A percentile compares a stretch with the other conserved stretches of the same genome.
phyloP scores from a whole-genome alignment of 768 basidiomycete species.

The Boletus tylopilopsis region DNA sequence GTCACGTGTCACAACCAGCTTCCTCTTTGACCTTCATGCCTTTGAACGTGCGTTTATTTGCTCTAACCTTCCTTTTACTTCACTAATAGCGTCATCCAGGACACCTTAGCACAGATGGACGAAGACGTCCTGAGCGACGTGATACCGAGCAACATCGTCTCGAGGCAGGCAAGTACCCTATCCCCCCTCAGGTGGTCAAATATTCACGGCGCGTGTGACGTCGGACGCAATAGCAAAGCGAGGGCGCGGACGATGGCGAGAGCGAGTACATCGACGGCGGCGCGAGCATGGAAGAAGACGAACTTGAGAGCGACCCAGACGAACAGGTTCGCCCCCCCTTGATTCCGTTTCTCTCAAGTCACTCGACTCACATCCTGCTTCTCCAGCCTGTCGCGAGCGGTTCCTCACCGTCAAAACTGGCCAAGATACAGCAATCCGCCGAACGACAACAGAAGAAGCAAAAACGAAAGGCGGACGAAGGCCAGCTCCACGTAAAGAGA shows the following conservation, averaged over 20 bases:
- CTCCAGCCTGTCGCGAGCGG: constrained; percentile 18
- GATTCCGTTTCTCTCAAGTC: constrained; percentile 1
- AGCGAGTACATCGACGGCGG: constrained; percentile 63
- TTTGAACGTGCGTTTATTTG: constrained; percentile 19
- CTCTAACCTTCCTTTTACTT: not conserved
- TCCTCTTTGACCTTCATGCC: constrained; percentile 25
- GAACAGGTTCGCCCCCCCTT: constrained; percentile 33
- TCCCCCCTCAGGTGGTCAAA: constrained; percentile 1
- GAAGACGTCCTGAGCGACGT: constrained; percentile 91
- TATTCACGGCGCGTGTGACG: constrained; percentile 6
- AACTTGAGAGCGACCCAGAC: constrained; percentile 54
- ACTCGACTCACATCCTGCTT: not conserved
- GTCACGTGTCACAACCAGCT: constrained; percentile 13
- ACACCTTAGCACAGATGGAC: constrained; percentile 33
- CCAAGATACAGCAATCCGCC: constrained; percentile 36
- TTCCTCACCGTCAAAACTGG: constrained; percentile 30
- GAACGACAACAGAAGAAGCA: constrained; percentile 44
- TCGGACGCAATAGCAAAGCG: constrained; percentile 49
- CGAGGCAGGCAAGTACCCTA: constrained; percentile 61
- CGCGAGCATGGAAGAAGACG: constrained; percentile 56
- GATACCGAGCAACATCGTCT: constrained; percentile 87
- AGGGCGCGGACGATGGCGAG: constrained; percentile 64
- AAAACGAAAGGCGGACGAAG: constrained; percentile 66
- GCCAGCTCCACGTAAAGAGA: constrained; percentile 63
- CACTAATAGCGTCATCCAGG: constrained; percentile 12